These are phyloP conservation scores for Acorus gramineus DNA, from an alignment of 106 monocot species.

Conservation along the genomic window DNA sequence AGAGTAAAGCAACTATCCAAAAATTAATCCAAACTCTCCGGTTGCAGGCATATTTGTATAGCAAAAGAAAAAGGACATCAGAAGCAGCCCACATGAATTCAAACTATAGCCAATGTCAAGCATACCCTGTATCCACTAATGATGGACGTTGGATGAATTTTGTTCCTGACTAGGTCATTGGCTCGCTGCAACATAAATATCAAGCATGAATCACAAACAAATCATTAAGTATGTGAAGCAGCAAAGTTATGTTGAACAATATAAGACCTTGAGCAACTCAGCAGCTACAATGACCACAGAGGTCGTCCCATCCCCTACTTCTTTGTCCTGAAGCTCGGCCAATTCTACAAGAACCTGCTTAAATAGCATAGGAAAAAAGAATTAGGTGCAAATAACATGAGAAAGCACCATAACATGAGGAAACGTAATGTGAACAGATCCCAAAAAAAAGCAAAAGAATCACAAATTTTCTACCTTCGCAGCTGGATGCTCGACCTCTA, in stretches of 20 bases:
- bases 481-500: conserved; percentile 98
- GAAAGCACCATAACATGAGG: not conserved
- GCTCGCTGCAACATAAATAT: conserved; percentile 57
- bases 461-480: conserved; percentile 57
- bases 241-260: not conserved
- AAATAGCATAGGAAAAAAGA: conserved; percentile 1
- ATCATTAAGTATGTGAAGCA: not conserved
- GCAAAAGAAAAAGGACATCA: no score
- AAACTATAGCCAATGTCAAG: not conserved
- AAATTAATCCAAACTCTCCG: not conserved
- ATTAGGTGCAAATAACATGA: not conserved
- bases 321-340: conserved; percentile 97
- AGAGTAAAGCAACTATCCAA: not conserved
- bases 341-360: conserved; percentile 89
- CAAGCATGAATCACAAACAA: not conserved
- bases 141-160: conserved; percentile 95
- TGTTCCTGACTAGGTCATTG: conserved; percentile 96
- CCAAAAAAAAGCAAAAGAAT: not conserved
- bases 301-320: conserved; percentile 96
- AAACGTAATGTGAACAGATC: not conserved
- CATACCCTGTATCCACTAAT: conserved; percentile 87
- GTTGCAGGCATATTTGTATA: no score
- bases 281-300: conserved; percentile 91
- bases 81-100: not conserved
- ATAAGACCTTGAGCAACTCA: conserved; percentile 78